Base-by-base conservation (phyloP, 2,329 filamentous ascomycete genomes). In the Arthrobotrys pseudoclavata region DNA sequence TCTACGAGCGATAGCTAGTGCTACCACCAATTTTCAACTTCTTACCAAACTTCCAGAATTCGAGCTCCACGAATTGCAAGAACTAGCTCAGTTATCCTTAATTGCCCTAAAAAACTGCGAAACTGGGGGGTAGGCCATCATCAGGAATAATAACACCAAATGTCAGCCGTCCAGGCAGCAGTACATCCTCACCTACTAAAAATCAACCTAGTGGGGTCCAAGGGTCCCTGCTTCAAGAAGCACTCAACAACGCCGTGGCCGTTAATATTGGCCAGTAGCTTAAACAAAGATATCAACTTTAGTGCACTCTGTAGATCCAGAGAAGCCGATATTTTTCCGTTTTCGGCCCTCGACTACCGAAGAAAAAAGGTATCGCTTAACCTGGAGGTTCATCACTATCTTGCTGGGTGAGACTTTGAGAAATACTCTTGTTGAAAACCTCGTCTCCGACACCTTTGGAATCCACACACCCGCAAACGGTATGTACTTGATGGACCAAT, bases 361-460 rank as follows among this genome's bases (percentile, higher is more conserved):
- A 15, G 18, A 61, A 45, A 24, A 24, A 4, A 5, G 29, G 31
- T 61, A 12, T 45, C 34, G 12, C 29, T 9, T 40, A 34, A 61
- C 55, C 6, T 61, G 55, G 55, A 61, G 34, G 7, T 61, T 61
- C 24, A 10, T 61, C 2, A 34, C 24, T 3, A 61, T 61, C 31
- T 15, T 61, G 1, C 55, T 61, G 1, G 55, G 55, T 15, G 34
- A 40, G 22, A 15, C 9, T 22, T 15, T 61, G 55, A 61, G 55
- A 26, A 22, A 61, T 9, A 26, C 5, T 1, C 34, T 61, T 18
- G 55, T 24, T 5, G 20, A 40, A 22, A 12, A 61, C 18, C 55
- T 61, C 31, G 34, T 40, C n/a, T 37, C 29, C 10, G 55, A 61
- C 26, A 10, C 4, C 18, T 13, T 10, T 20, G 55, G 34, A 5